Evolutionary conservation across 257 asterid genomes (phyloP).

Genomic region (Salvia miltiorrhiza): DNA sequence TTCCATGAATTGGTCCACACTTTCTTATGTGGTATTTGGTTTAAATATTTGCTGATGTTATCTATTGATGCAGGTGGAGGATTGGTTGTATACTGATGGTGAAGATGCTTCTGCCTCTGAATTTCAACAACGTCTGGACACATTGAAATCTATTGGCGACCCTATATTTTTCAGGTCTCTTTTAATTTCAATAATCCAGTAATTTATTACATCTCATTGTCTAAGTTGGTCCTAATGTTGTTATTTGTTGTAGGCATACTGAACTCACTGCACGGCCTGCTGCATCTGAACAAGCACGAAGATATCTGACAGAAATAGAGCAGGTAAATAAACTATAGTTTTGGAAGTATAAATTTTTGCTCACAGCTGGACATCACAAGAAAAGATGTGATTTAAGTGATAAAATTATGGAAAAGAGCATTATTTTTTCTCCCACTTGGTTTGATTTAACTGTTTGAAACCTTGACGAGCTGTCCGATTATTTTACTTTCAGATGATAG

Average conservation of each 20-base stretch:
- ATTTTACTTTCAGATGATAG: not conserved
- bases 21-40: conserved; percentile 15
- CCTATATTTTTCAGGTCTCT: conserved; percentile 87
- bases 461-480: not conserved
- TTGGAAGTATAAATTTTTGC: not conserved
- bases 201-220: not conserved
- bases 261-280: conserved; percentile 94
- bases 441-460: not conserved
- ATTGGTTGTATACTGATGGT: conserved; percentile 98
- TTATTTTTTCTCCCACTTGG: not conserved
- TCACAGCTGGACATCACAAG: not conserved
- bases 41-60: conserved; percentile 1
- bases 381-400: not conserved
- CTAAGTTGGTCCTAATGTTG: conserved; percentile 16
- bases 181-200: conserved; percentile 14
- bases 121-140: conserved; percentile 74
- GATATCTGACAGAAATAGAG: conserved; percentile 59
- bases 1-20: not conserved
- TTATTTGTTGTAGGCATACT: conserved; percentile 46
- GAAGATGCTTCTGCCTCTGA: conserved; percentile 96
- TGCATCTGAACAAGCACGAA: conserved; percentile 70
- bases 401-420: not conserved
- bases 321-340: conserved; percentile 46
- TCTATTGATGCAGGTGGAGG: conserved; percentile 70
- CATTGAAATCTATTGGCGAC: conserved; percentile 83